Conservation (phyloP, 495 filamentous ascomycete species). For the Alectoria sarmentosa region DNA sequence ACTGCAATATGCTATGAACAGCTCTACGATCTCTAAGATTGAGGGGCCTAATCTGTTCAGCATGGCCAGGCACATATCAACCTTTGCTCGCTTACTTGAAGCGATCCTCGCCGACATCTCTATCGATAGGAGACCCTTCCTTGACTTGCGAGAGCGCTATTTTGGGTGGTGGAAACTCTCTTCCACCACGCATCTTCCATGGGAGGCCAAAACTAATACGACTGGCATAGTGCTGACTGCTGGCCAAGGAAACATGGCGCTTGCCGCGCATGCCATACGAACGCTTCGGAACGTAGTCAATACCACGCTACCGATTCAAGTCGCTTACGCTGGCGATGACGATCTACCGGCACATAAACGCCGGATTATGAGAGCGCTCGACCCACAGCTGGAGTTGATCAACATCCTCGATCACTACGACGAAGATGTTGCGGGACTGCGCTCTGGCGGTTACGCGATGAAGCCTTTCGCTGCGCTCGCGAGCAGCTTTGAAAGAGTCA, state of each 20-base stretch:
- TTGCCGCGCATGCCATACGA: constrained; percentile 25
- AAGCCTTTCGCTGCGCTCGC: constrained; percentile 32
- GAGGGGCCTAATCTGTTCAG: constrained; percentile 2
- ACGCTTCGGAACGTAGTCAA: constrained; percentile 29
- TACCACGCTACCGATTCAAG: constrained; percentile 34
- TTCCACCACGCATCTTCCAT: background rate
- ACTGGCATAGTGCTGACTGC: constrained; percentile 15
- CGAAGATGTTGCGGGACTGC: constrained; percentile 4
- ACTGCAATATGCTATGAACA: background rate
- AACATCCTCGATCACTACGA: constrained; percentile 6
- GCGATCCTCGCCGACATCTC: background rate
- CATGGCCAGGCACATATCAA: constrained; percentile 11
- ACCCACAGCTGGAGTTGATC: constrained; percentile 1
- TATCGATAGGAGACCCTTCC: constrained; percentile 8
- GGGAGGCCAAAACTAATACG: background rate
- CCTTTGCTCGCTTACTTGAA: background rate
- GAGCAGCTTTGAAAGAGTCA: constrained; percentile 28
- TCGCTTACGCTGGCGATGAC: constrained; percentile 34
- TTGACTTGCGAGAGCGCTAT: background rate
- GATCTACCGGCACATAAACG: constrained; percentile 29
- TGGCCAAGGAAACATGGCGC: constrained; percentile 11
- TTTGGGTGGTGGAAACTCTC: constrained; percentile 6
- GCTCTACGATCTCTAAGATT: background rate
- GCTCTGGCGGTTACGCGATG: constrained; percentile 24
- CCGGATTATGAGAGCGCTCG: constrained; percentile 7